Conservation (phyloP, 139 green algal genomes). For the Parachlorella kessleri region DNA sequence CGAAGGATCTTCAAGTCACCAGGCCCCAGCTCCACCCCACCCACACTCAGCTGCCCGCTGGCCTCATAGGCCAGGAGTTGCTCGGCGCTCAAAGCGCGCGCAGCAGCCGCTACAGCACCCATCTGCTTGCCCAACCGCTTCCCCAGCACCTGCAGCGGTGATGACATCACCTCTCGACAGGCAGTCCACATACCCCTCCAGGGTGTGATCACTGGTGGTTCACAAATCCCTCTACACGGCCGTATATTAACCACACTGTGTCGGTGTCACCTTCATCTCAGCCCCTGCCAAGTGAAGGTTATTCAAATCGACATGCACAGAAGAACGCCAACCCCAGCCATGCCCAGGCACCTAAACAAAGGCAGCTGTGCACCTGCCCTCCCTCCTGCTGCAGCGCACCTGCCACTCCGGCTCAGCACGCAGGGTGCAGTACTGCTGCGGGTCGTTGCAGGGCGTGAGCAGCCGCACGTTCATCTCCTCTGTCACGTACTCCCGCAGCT, state of each 20-base stretch:
- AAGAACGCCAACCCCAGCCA: no score
- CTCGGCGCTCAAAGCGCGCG: constrained; percentile 36
- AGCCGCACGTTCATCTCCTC: constrained; percentile 90
- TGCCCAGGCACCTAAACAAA: no score
- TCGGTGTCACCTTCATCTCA: no score
- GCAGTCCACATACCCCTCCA: no score
- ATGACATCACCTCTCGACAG: no score
- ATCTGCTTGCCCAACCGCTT: constrained; percentile 88
- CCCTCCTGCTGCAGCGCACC: no score
- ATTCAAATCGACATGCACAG: no score
- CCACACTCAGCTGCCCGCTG: constrained; percentile 62
- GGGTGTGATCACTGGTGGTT: no score
- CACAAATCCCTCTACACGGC: no score
- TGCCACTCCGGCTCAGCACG: constrained; percentile 86
- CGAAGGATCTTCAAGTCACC: constrained; percentile 86
- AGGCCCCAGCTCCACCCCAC: constrained; percentile 61
- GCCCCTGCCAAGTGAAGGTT: no score
- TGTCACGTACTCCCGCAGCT: constrained; percentile 88
- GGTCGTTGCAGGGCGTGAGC: constrained; percentile 79
- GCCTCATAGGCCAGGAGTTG: constrained; percentile 74
- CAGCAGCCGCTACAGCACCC: constrained; percentile 50
- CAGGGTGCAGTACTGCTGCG: constrained; percentile 69
- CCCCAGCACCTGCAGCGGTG: constrained; percentile 61
- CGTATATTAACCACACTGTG: no score
- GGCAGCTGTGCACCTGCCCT: no score